Base-by-base conservation (phyloP, 176 grass and related monocot species). In the Elymus sibiricus region DNA sequence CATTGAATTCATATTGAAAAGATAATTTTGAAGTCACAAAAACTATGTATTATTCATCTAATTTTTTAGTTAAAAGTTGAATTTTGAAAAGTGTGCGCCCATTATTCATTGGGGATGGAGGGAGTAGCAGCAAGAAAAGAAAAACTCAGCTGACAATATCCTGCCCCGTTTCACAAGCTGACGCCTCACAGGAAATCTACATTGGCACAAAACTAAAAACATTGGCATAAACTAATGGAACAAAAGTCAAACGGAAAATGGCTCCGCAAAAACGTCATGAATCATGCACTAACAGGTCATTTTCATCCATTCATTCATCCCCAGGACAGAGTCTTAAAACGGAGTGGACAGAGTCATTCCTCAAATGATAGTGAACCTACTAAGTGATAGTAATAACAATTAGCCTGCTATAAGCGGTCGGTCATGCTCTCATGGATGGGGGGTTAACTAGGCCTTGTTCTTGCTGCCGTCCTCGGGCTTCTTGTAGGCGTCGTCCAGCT, bases 401-500 rank as follows among this genome's bases (percentile, higher is more conserved):
- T 82, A 72, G 79, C 38, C 9, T 56, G 56, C 42, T 78, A 49
- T 37, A 53, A 53, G 16, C 49, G 86, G n/a, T 46, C 7, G 29
- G 32, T 62, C 28, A 38, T 78, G 35, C 22, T 78, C 8, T 40
- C 32, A 40, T 69, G 26, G 63, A 56, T 75, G 31, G 24, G 40
- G 4, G 6, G 49, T 2, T 7, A 14, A 26, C 26, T 51, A 80
- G 46, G 64, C 66, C 74, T 86, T 76, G 27, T 53, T 89, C 46
- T 78, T 78, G 19, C 24, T 35, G 22, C 25, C 49, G 2, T 80
- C 42, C 12, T 49, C 67, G 16, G 87, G 59, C 76, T 94, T 94
- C 89, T 93, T 89, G 83, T 87, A 92, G 0, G 87, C 47, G 40
- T 94, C 85, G 81, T 97, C 94, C 0, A 92, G 0, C 56, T 90